phyloP scores from a whole-genome alignment of 768 basidiomycete species.

The Gloeopeniophorella convolvens region DNA sequence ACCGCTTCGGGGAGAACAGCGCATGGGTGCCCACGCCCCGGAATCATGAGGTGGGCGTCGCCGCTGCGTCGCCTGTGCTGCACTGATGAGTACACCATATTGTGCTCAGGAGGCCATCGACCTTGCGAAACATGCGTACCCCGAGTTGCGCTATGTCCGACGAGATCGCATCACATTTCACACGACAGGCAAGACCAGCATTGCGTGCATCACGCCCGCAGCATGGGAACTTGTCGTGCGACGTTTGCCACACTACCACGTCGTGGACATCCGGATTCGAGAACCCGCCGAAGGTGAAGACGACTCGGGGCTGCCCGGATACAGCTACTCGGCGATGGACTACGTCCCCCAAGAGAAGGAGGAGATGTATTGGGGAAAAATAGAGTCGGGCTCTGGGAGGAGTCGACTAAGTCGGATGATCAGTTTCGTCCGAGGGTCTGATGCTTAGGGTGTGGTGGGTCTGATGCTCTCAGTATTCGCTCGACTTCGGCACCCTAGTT shows the following conservation, averaged over 20 bases:
- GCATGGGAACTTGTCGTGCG: slow-evolving; percentile 19
- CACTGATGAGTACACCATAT: neutral
- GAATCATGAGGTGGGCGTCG: slow-evolving; percentile 1
- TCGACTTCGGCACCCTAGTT: too few species aligned
- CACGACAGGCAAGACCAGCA: slow-evolving; percentile 17
- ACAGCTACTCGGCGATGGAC: neutral
- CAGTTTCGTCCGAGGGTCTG: slow-evolving; percentile 9
- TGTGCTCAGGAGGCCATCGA: slow-evolving; percentile 14
- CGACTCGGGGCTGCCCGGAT: slow-evolving; percentile 9
- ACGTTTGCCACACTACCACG: slow-evolving; percentile 14
- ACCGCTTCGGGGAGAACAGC: slow-evolving; percentile 17
- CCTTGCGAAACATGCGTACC: slow-evolving; percentile 15
- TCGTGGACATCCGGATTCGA: slow-evolving; percentile 15
- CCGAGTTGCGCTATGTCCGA: slow-evolving; percentile 7
- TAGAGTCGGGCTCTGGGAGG: neutral
- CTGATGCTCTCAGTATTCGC: too few species aligned
- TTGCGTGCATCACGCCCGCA: slow-evolving; percentile 17
- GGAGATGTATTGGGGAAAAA: neutral
- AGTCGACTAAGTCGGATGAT: slow-evolving; percentile 12
- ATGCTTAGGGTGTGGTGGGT: too few species aligned
- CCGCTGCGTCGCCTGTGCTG: neutral
- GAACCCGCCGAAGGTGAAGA: slow-evolving; percentile 3
- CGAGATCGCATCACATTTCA: slow-evolving; percentile 16
- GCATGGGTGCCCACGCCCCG: slow-evolving; percentile 14
- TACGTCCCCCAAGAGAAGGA: neutral